Conservation (phyloP, 768 basidiomycete genomes). For the Suillus placidus region DNA sequence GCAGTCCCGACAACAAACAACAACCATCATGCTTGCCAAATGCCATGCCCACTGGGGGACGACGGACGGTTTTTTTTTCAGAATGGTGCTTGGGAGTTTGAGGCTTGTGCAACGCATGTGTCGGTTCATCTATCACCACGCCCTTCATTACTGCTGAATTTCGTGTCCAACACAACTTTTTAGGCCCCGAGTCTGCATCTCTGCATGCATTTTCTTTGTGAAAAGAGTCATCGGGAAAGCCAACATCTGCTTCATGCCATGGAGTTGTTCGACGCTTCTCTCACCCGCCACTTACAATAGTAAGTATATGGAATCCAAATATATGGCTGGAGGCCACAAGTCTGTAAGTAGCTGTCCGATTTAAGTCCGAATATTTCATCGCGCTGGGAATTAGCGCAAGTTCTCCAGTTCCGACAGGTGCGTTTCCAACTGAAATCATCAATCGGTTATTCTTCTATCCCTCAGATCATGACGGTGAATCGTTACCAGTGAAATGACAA, state of each 20-base stretch:
- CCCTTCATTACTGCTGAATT: not conserved
- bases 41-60: not conserved
- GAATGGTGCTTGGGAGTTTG: not conserved
- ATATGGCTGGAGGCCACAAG: not conserved
- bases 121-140: not conserved
- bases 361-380: not conserved
- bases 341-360: not conserved
- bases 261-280: not conserved
- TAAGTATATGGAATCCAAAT: not conserved
- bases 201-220: not conserved
- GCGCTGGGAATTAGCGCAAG: not conserved
- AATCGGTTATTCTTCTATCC: not conserved
- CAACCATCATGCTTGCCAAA: not conserved
- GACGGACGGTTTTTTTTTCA: not conserved
- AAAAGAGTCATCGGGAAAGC: not conserved
- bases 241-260: not conserved
- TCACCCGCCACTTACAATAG: not conserved
- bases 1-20: slow-evolving; percentile 4
- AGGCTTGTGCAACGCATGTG: not conserved
- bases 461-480: not conserved
- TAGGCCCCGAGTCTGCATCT: not conserved
- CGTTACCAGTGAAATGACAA: not conserved
- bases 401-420: not conserved
- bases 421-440: not conserved
- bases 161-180: not conserved